Conservation (phyloP, 2,329 filamentous ascomycete species). For the Fusarium xyrophilum region DNA sequence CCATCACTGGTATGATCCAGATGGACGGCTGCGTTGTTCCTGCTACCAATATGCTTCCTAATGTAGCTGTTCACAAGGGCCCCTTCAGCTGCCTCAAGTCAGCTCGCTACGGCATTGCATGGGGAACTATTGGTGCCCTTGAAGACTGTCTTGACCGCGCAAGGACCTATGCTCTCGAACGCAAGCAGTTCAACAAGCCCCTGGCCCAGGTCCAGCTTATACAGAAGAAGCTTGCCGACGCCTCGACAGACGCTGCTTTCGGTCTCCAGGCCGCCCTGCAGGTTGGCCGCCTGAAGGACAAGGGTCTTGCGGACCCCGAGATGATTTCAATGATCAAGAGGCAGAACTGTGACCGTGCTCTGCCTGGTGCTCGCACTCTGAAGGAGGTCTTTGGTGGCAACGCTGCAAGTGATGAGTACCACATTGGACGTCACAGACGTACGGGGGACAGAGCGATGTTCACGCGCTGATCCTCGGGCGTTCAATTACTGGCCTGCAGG, state of each 20-base stretch:
- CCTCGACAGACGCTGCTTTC: neutral
- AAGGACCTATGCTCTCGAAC: neutral
- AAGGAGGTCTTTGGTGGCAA: neutral
- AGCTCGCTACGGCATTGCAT: neutral
- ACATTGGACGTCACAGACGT: neutral
- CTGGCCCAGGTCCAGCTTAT: neutral
- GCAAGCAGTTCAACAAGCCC: neutral
- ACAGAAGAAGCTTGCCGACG: neutral
- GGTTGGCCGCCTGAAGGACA: neutral
- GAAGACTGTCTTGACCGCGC: neutral
- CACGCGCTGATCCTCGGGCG: neutral
- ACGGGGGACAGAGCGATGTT: neutral
- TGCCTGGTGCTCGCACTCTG: neutral
- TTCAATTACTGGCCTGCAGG: neutral
- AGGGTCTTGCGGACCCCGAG: neutral
- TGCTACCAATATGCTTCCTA: neutral
- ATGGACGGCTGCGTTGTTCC: neutral
- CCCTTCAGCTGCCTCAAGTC: neutral
- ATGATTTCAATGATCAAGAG: neutral
- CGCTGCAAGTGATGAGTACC: neutral
- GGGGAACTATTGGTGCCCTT: neutral
- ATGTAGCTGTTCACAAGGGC: neutral
- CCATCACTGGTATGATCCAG: neutral
- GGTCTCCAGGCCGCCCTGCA: neutral
- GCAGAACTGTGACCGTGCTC: neutral